Conservation (phyloP, 108 stramenopile species). For the Skeletonema costatum region DNA sequence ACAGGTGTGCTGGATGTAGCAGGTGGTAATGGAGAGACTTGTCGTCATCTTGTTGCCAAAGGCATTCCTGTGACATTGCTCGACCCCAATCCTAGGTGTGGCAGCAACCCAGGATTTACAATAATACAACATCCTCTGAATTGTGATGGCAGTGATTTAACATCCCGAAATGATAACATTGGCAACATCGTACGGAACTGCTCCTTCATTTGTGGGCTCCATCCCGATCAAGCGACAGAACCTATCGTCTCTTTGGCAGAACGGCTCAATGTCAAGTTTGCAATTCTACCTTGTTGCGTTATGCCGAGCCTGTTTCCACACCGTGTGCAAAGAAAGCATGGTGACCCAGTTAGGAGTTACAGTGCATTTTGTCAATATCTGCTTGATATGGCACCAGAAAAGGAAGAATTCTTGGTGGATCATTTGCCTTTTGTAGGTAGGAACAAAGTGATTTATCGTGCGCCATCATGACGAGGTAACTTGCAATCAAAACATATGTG, state of each 20-base stretch:
- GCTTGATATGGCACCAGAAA: constrained; percentile 50
- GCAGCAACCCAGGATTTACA: constrained; percentile 13
- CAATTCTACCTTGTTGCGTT: constrained; percentile 57
- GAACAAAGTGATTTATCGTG: constrained; percentile 57
- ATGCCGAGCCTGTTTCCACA: constrained; percentile 52
- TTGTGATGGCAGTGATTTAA: constrained; percentile 43
- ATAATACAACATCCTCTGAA: constrained; percentile 50
- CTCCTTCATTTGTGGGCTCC: constrained; percentile 46
- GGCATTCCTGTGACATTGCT: constrained; percentile 33
- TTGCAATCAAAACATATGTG: no score
- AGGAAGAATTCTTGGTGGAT: constrained; percentile 37
- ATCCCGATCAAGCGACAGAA: constrained; percentile 60
- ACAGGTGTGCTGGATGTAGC: constrained; percentile 49
- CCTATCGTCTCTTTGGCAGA: constrained; percentile 41
- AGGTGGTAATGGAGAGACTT: constrained; percentile 45
- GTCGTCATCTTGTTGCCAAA: constrained; percentile 19
- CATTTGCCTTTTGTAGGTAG: constrained; percentile 61
- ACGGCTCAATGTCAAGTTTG: constrained; percentile 47
- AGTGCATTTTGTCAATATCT: constrained; percentile 64
- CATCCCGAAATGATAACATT: constrained; percentile 21
- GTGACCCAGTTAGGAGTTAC: constrained; percentile 48
- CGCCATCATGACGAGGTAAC: neutral
- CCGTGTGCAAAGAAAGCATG: constrained; percentile 11
- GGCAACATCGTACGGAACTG: constrained; percentile 10
- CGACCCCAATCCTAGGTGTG: constrained; percentile 50